phyloP scores from a whole-genome alignment of 2,329 filamentous ascomycete species.

The Anthostomella pinea region DNA sequence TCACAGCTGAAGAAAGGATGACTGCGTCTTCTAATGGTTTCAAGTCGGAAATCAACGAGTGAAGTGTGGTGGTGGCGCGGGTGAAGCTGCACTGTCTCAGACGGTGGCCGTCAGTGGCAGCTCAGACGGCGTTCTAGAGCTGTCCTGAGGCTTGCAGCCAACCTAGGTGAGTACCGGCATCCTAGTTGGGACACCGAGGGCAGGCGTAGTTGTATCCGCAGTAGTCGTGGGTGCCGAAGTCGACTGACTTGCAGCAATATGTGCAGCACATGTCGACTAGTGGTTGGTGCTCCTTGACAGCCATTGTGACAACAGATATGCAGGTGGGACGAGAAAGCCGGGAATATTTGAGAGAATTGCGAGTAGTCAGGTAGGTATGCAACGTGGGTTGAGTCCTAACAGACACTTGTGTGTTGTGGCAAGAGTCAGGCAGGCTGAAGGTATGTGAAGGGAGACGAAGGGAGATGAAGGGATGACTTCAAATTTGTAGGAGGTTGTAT shows the following conservation, averaged over 20 bases:
- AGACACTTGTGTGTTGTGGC: too few relatives aligned
- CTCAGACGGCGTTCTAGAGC: constrained; percentile 25
- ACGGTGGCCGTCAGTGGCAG: constrained; percentile 17
- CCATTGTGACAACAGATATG: constrained; percentile 44
- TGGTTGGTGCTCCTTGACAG: constrained; percentile 40
- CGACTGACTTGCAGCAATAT: constrained; percentile 49
- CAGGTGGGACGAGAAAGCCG: too few relatives aligned
- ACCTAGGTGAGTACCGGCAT: constrained; percentile 17
- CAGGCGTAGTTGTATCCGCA: constrained; percentile 42
- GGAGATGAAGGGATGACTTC: too few relatives aligned
- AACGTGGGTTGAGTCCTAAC: too few relatives aligned
- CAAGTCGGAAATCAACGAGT: constrained; percentile 8
- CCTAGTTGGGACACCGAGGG: constrained; percentile 40
- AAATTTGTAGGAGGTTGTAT: too few relatives aligned
- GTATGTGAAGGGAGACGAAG: too few relatives aligned
- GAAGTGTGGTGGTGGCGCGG: constrained; percentile 7
- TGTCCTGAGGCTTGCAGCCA: constrained; percentile 24
- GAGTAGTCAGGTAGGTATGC: not conserved
- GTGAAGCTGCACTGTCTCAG: constrained; percentile 13
- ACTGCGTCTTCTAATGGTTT: constrained; percentile 1
- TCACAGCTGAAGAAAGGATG: too few relatives aligned
- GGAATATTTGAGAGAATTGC: too few relatives aligned
- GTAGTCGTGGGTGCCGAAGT: constrained; percentile 50
- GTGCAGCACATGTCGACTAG: constrained; percentile 51
- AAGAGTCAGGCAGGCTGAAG: too few relatives aligned